phyloP scores from a whole-genome alignment of 805 yeast genomes.

The Starmera caribaea region DNA sequence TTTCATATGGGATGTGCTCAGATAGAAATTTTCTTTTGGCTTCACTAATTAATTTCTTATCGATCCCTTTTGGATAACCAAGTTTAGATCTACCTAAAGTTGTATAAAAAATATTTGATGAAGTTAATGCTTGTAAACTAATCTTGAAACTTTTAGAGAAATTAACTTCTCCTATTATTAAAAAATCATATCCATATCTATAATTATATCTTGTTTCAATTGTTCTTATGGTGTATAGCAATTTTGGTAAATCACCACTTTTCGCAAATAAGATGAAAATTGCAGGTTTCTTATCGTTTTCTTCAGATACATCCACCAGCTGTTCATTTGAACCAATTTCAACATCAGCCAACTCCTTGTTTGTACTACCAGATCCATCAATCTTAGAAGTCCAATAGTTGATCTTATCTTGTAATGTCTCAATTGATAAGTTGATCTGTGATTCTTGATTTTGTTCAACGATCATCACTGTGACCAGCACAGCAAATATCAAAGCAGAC shows the following conservation, averaged over 20 bases:
- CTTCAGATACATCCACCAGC: no score
- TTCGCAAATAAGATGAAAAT: constrained; percentile 60
- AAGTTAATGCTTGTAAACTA: constrained; percentile 33
- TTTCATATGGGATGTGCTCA: constrained; percentile 41
- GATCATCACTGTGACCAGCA: no score
- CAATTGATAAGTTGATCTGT: no score
- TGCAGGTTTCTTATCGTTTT: constrained; percentile 33
- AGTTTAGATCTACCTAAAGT: constrained; percentile 47
- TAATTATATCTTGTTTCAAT: constrained; percentile 60
- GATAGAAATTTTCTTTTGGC: constrained; percentile 31
- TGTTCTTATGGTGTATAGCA: constrained; percentile 48
- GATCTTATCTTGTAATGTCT: no score
- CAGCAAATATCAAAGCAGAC: no score
- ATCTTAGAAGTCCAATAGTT: no score
- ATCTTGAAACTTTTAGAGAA: constrained; percentile 44
- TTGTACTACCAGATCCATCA: no score
- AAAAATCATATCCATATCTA: constrained; percentile 61
- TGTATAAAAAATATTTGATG: constrained; percentile 53
- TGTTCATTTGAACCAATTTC: no score
- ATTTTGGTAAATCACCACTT: constrained; percentile 45
- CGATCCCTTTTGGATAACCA: constrained; percentile 50
- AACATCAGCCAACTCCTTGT: no score
- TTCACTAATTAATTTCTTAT: constrained; percentile 31
- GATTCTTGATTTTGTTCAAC: no score
- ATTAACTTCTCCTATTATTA: constrained; percentile 56